Evolutionary conservation across 345 rosid species (phyloP).

Genomic region (Stellera chamaejasme): DNA sequence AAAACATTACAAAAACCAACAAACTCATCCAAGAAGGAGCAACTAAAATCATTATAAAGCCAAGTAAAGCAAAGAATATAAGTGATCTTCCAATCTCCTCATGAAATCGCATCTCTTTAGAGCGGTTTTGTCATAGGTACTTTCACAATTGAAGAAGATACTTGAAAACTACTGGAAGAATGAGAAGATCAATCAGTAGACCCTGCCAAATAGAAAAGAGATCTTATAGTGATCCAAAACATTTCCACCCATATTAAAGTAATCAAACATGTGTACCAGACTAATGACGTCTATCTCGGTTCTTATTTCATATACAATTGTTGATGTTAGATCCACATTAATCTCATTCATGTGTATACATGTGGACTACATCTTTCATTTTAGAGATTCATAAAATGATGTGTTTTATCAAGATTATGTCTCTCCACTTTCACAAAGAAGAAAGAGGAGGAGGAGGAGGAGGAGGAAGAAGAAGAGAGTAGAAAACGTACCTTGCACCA

Average conservation of each 20-base stretch:
- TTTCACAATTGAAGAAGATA: slow-evolving; percentile 30
- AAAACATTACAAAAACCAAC: too few relatives aligned
- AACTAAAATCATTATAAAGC: slow-evolving; percentile 30
- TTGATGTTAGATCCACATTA: too few relatives aligned
- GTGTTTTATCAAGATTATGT: too few relatives aligned
- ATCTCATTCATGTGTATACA: too few relatives aligned
- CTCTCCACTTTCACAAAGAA: too few relatives aligned
- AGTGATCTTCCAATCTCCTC: slow-evolving; percentile 40
- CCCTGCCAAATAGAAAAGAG: slow-evolving; percentile 43
- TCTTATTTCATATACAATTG: slow-evolving; percentile 42
- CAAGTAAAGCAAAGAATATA: slow-evolving; percentile 50
- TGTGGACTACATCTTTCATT: too few relatives aligned
- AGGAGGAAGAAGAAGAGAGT: too few relatives aligned
- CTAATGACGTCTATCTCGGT: slow-evolving; percentile 69
- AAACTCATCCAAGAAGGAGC: slow-evolving; percentile 82
- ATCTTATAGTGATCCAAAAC: slow-evolving; percentile 9
- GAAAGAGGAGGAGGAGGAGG: too few relatives aligned
- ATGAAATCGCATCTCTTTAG: slow-evolving; percentile 22
- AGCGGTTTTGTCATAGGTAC: slow-evolving; percentile 10
- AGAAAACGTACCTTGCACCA: too few relatives aligned
- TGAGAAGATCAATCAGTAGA: slow-evolving; percentile 67
- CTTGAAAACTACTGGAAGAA: slow-evolving; percentile 57
- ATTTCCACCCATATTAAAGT: slow-evolving; percentile 11
- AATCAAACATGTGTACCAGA: slow-evolving; percentile 37
- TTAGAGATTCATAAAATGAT: too few relatives aligned